These are phyloP conservation scores for Hibiscus tridactylites DNA, from an alignment of 345 rosid species.

Conservation along the genomic window DNA sequence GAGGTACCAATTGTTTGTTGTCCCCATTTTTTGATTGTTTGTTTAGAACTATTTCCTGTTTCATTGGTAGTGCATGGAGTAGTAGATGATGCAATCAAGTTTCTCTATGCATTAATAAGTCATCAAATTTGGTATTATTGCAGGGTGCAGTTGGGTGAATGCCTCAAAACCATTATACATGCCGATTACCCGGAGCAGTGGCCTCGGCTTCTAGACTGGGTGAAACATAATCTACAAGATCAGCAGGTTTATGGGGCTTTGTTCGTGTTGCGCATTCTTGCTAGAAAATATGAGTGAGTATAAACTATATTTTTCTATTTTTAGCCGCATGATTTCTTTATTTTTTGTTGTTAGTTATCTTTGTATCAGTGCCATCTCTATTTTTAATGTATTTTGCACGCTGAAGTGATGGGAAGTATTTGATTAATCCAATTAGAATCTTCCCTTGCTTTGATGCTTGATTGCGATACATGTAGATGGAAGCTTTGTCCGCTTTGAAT, in stretches of 20 bases:
- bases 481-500: not conserved
- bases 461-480: not conserved
- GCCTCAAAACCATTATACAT: slow-evolving; percentile 87
- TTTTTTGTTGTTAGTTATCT: no score
- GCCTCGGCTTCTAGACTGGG: slow-evolving; percentile 95
- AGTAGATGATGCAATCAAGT: not conserved
- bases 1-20: slow-evolving; percentile 37
- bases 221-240: slow-evolving; percentile 77
- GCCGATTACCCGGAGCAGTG: slow-evolving; percentile 99
- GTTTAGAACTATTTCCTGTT: slow-evolving; percentile 12
- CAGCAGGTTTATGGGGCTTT: slow-evolving; percentile 91
- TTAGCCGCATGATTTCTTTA: no score
- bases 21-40: not conserved
- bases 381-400: not conserved
- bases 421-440: not conserved
- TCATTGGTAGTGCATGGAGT: not conserved
- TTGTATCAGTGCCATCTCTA: no score
- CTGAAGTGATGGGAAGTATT: not conserved
- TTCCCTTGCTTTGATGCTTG: not conserved
- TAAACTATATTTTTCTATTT: no score
- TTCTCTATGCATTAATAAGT: not conserved
- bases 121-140: not conserved
- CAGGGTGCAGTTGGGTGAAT: slow-evolving; percentile 97
- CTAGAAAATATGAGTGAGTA: slow-evolving; percentile 94
- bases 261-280: slow-evolving; percentile 83